These are phyloP conservation scores for Amoebophrya sp. DNA, from an alignment of 169 alveolate species.

Conservation along the genomic window DNA sequence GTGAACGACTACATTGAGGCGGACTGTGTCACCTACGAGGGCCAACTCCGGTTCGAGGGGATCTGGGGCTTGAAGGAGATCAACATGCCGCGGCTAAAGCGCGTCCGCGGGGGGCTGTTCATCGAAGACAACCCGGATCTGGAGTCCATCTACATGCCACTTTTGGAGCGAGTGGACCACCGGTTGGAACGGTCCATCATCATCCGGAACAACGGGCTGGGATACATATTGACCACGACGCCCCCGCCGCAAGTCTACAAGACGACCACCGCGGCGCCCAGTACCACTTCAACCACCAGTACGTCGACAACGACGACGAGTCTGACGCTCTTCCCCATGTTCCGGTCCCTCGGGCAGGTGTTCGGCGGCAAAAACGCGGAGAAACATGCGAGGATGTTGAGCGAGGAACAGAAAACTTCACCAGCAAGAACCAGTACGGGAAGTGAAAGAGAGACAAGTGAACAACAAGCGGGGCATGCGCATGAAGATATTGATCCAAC, in stretches of 20 bases:
- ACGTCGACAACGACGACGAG: not conserved
- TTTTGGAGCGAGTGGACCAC: not conserved
- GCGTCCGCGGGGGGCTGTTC: not conserved
- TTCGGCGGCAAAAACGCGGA: no score
- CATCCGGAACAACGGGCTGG: not conserved
- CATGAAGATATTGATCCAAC: no score
- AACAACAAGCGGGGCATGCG: no score
- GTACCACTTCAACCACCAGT: not conserved
- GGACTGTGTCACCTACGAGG: not conserved
- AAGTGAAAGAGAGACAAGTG: no score
- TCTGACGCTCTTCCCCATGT: no score
- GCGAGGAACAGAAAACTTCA: no score
- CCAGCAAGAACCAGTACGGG: no score
- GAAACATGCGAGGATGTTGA: no score
- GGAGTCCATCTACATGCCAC: not conserved
- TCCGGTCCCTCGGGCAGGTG: no score
- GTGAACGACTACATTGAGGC: not conserved
- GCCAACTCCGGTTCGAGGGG: not conserved
- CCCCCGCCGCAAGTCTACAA: not conserved
- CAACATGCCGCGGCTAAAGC: not conserved
- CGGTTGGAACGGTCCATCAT: not conserved
- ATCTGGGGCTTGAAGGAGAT: not conserved
- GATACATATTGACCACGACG: not conserved
- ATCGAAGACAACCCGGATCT: not conserved
- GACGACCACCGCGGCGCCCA: no score